Conservation (phyloP, 306 rosid species). For the Begonia peltatifolia region DNA sequence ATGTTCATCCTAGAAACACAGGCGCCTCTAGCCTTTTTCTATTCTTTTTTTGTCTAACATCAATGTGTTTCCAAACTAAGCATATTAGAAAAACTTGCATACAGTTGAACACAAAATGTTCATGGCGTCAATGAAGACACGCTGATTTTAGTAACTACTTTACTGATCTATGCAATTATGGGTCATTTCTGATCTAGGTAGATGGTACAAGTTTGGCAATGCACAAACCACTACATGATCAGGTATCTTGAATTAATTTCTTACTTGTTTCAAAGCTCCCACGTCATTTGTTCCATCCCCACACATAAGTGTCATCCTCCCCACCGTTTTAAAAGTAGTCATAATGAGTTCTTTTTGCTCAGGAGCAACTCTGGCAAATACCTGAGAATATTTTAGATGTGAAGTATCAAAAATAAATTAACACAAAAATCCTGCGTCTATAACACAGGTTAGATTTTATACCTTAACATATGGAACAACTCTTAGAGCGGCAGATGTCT, state of each 20-base stretch:
- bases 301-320: slow-evolving; percentile 90
- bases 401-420: slow-evolving; percentile 14
- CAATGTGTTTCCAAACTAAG: too few species aligned
- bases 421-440: slow-evolving; percentile 8
- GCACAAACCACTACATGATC: too few species aligned
- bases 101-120: too few species aligned
- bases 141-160: too few species aligned
- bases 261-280: slow-evolving; percentile 97
- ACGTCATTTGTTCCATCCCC: slow-evolving; percentile 99
- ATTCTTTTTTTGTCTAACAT: too few species aligned
- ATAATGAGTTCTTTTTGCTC: slow-evolving; percentile 95
- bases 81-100: too few species aligned
- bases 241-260: not conserved
- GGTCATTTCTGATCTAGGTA: too few species aligned
- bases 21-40: too few species aligned
- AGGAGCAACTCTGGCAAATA: slow-evolving; percentile 98
- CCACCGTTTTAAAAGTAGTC: slow-evolving; percentile 92
- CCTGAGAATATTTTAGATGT: slow-evolving; percentile 31
- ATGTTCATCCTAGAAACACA: too few species aligned
- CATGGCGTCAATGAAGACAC: too few species aligned
- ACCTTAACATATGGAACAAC: slow-evolving; percentile 94
- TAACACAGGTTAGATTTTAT: slow-evolving; percentile 3
- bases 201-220: too few species aligned
- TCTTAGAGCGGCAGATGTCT: slow-evolving; percentile 47
- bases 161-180: too few species aligned